phyloP scores from a whole-genome alignment of 176 grass and related monocot genomes.

The barley (Hordeum vulgare) region MorexV3_pseudomolecules_assembly NC_058519.1:212761141-212761640 shows the following conservation, averaged over 20 bases:
- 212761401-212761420: slow-evolving; percentile 51
- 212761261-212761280: slow-evolving; percentile 70
- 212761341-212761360: slow-evolving; percentile 67
- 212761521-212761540: slow-evolving; percentile 80
- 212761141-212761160: neutral
- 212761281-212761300: slow-evolving; percentile 87
- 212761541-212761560: slow-evolving; percentile 70
- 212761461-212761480: slow-evolving; percentile 74
- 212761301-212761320: slow-evolving; percentile 62
- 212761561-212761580: slow-evolving; percentile 86
- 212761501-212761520: slow-evolving; percentile 76
- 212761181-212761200: neutral
- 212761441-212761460: slow-evolving; percentile 82
- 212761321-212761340: slow-evolving; percentile 56
- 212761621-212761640: slow-evolving; percentile 58
- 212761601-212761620: slow-evolving; percentile 95
- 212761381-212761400: slow-evolving; percentile 72
- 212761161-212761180: neutral
- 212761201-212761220: slow-evolving; percentile 8
- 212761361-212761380: slow-evolving; percentile 66
- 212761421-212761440: slow-evolving; percentile 79
- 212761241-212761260: slow-evolving; percentile 92
- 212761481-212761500: slow-evolving; percentile 62
- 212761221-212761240: slow-evolving; percentile 52
- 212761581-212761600: slow-evolving; percentile 64